Evolutionary conservation across 805 yeast species (phyloP), one percentile per base, ranked within the genome.

Genomic region (Starmerella riodocensis): DNA sequence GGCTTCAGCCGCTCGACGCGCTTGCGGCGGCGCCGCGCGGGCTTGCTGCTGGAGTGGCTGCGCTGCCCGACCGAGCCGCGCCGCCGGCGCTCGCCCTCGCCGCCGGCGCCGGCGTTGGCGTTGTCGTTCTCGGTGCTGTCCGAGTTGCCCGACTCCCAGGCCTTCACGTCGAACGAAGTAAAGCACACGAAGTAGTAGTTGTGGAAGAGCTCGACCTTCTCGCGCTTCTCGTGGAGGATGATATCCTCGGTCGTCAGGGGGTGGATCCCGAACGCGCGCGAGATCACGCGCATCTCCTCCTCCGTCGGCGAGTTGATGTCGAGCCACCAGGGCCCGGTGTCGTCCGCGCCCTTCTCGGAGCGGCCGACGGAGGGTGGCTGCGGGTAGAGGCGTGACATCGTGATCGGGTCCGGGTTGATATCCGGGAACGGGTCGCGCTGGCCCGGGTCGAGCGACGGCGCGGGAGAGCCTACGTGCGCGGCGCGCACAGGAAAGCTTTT

Each of bases 171-270:
- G 58, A 80, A 79, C 16, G 83, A 72, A 32, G 88, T 68, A 60
- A 91, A 91, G 64, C 97, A 85, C 23, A 91, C 81, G 50, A 88
- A 75, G 58, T 88, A 91, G 59, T 88, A 88, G 47, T 81, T 81
- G 53, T 80, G 78, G 63, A 88, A 88, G 25, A 91, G 60, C 60
- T 88, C 98, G 17, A 88, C 95, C 55, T 88, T 88, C 58, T 88
- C 98, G 48, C 97, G 73, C 1, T 94, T 80, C 56, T 88, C 98
- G 2, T 94, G 94, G 23, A 86, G 61, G 44, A 81, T 79, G 34
- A 88, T 86, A 61, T 88, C 98, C 56, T 88, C 98, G 0, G 96
- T 82, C 0, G 98, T 88, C 51, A 88, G 69, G 0, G 98, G 98
- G 59, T 88, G 98, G 41, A 88, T 83, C 1, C 93, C 94, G 62